Base-by-base conservation (phyloP, 768 basidiomycete species). In the Clavulina sp. region DNA sequence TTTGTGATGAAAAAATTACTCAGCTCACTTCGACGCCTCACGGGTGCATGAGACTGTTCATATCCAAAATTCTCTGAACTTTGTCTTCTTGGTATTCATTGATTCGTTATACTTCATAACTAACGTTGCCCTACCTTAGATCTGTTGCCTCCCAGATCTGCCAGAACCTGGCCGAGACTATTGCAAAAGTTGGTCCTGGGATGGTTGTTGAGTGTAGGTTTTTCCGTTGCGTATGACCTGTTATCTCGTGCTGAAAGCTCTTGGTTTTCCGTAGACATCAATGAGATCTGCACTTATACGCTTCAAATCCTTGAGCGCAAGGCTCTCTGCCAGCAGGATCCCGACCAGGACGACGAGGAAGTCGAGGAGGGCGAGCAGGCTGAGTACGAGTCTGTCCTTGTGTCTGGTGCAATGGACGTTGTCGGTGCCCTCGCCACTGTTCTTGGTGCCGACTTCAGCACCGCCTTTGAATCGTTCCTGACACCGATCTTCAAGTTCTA, bases 381-480 rank as follows among this genome's bases (percentile, higher is more conserved):
- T 1, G 95, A 99, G 68, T 93, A 89, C 63, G 95, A 99, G 63
- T 86, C 92, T 3, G 85, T 95, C 51, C 74, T 99, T 53, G 84
- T 97, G 61, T 85, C 86, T 26, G 81, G 91, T 24, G 93, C 93
- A 26, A 84, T 83, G 38, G 95, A 99, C 63, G 81, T 99, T 51
- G 91, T 96, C 53, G 80, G 89, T 50, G 74, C 87, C 1, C 69
- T 99, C 56, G 87, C 92, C 30, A 78, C 75, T 53, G 83, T 78
- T 5, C 74, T 93, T n/a, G 91, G 91, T 3, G 56, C 73, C 21
- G 85, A 85, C 64, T 99, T 97, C 60, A 72, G 75, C 7, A 75
- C 74, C 52, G 80, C 84, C 4, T 96, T 97, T 68, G 65, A 65
- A 46, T 75, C 74, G n/a, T 96, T 95, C 78, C 80, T 81, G 66